A percentile compares a stretch with the other conserved stretches of the same genome.
Conservation (phyloP, 805 yeast species). For the Metschnikowia proteae region DNA sequence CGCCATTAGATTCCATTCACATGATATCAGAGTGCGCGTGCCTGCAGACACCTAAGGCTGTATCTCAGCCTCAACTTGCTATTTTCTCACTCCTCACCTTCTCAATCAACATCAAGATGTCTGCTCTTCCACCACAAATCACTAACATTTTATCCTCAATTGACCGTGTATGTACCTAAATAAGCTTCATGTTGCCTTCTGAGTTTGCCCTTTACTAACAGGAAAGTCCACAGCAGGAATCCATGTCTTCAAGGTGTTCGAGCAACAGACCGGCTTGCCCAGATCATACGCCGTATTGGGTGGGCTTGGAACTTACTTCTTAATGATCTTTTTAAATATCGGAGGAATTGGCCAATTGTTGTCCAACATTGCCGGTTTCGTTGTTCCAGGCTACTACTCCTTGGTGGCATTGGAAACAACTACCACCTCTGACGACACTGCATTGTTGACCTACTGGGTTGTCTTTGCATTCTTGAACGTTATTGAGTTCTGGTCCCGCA, state of each 20-base stretch:
- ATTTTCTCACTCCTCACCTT: neutral
- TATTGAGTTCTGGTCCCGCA: constrained; percentile 91
- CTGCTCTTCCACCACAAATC: constrained; percentile 17
- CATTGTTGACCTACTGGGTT: constrained; percentile 94
- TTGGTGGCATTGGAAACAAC: constrained; percentile 76
- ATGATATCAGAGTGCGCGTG: constrained; percentile 1
- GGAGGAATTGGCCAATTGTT: constrained; percentile 95
- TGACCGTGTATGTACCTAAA: constrained; percentile 17
- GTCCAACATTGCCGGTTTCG: constrained; percentile 89
- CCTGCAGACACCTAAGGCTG: neutral
- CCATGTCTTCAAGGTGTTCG: constrained; percentile 34
- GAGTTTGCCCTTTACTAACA: constrained; percentile 6
- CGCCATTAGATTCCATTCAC: neutral
- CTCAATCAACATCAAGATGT: constrained; percentile 8
- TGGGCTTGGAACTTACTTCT: constrained; percentile 59
- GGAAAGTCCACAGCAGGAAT: constrained; percentile 31
- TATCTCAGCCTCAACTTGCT: constrained; percentile 1
- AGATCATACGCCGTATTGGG: constrained; percentile 81
- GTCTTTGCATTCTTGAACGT: constrained; percentile 92
- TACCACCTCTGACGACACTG: constrained; percentile 71
- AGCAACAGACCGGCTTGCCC: constrained; percentile 54
- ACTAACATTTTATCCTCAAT: constrained; percentile 15
- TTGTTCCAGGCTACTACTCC: constrained; percentile 85
- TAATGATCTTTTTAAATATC: constrained; percentile 79
- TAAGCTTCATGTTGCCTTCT: neutral